Evolutionary conservation across 768 basidiomycete species (phyloP).

Genomic region (Tremella fuciformis): DNA sequence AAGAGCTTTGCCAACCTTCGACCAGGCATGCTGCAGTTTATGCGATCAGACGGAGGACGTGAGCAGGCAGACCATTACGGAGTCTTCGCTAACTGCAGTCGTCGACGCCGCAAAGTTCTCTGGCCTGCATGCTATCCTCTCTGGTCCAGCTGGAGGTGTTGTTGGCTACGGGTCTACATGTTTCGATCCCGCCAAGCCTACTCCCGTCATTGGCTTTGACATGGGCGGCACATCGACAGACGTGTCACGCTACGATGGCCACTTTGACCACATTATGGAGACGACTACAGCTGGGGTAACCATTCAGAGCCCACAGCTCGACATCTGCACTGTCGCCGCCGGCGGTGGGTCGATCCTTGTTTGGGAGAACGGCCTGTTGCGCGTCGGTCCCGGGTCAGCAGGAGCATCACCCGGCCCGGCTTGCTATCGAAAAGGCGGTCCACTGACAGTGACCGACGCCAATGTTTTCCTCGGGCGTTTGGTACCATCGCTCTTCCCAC

Average conservation of each 20-base stretch:
- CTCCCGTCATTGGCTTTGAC: conserved; percentile 79
- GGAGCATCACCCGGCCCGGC: conserved; percentile 89
- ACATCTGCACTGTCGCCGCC: conserved; percentile 83
- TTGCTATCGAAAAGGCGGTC: conserved; percentile 77
- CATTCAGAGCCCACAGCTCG: conserved; percentile 86
- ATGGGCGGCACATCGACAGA: conserved; percentile 76
- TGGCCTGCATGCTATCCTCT: conserved; percentile 41
- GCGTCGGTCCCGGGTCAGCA: conserved; percentile 80
- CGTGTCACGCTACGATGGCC: conserved; percentile 83
- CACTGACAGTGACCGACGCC: conserved; percentile 86
- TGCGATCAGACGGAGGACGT: conserved; percentile 73
- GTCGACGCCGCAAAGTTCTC: conserved; percentile 55
- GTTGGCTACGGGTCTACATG: conserved; percentile 83
- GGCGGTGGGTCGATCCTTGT: conserved; percentile 87
- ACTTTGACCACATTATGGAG: conserved; percentile 59
- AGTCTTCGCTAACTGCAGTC: too few species aligned
- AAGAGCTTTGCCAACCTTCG: conserved; percentile 56
- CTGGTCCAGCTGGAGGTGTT: conserved; percentile 80
- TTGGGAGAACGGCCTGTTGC: conserved; percentile 84
- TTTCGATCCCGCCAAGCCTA: conserved; percentile 72
- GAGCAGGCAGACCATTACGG: conserved; percentile 59
- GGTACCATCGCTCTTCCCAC: conserved; percentile 83
- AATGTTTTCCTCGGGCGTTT: conserved; percentile 86
- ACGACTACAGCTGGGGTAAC: conserved; percentile 92
- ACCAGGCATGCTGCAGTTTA: conserved; percentile 65